phyloP scores from a whole-genome alignment of 176 grass and related monocot genomes.

The Typha latifolia region DNA sequence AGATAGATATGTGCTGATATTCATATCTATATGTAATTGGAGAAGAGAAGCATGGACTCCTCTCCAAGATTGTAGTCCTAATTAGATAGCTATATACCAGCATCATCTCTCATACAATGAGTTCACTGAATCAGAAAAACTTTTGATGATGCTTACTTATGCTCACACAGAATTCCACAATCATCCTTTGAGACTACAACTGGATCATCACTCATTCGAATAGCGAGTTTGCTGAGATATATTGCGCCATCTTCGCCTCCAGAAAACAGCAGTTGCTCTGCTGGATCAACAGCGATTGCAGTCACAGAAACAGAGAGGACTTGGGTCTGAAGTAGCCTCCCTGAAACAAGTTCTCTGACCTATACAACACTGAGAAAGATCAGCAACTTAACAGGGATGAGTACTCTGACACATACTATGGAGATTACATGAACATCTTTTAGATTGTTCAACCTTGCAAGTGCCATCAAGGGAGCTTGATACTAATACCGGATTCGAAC shows the following conservation, averaged over 20 bases:
- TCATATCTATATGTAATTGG: no score
- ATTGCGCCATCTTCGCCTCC: constrained; percentile 14
- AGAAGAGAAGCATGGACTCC: not conserved
- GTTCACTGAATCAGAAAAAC: not conserved
- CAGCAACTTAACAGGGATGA: not conserved
- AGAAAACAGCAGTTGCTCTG: constrained; percentile 22
- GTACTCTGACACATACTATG: not conserved
- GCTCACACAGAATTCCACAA: constrained; percentile 10
- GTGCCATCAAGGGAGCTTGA: constrained; percentile 32
- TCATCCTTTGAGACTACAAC: constrained; percentile 6
- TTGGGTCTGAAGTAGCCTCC: constrained; percentile 8
- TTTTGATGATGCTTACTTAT: constrained; percentile 10
- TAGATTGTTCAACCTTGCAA: constrained; percentile 25
- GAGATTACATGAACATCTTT: not conserved
- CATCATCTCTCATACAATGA: no score
- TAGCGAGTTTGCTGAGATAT: constrained; percentile 12
- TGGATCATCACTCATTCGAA: not conserved
- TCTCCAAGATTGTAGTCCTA: not conserved
- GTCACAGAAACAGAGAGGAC: constrained; percentile 10
- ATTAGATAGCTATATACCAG: not conserved
- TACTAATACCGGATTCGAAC: constrained; percentile 9
- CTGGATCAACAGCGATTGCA: constrained; percentile 5
- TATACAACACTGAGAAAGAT: not conserved
- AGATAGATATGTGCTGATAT: no score
- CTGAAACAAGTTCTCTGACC: constrained; percentile 23